A percentile compares a stretch with the other conserved stretches of the same genome.
Evolutionary conservation across 306 rosid genomes (phyloP).

Genomic region (Fragaria iinumae): DNA sequence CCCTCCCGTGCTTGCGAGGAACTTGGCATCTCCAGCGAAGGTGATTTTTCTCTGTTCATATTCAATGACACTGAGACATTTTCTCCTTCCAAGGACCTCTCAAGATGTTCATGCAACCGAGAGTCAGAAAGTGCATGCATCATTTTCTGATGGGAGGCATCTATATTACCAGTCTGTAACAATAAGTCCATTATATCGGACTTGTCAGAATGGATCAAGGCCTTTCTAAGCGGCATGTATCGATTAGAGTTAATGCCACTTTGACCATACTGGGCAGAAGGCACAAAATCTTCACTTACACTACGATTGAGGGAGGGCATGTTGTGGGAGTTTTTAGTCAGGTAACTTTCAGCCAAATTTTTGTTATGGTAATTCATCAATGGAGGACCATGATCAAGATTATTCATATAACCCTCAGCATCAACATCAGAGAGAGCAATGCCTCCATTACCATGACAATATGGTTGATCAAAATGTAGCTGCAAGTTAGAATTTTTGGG

Average conservation of each 20-base stretch:
- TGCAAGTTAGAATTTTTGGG: constrained; percentile 38
- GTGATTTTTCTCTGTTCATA: constrained; percentile 33
- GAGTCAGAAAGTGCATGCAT: constrained; percentile 58
- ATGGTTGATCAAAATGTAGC: constrained; percentile 36
- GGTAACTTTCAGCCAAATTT: constrained; percentile 37
- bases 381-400: constrained; percentile 46
- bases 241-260: constrained; percentile 36
- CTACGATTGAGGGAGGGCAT: constrained; percentile 42
- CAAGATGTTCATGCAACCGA: constrained; percentile 41
- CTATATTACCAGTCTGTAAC: constrained; percentile 36
- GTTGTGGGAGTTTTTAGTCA: constrained; percentile 30
- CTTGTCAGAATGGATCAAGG: constrained; percentile 35
- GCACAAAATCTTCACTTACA: constrained; percentile 42
- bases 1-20: constrained; percentile 40
- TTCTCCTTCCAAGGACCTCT: constrained; percentile 32
- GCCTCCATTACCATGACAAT: constrained; percentile 38
- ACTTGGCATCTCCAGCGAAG: constrained; percentile 36
- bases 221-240: constrained; percentile 37
- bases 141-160: constrained; percentile 38
- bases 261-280: constrained; percentile 39
- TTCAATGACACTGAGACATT: constrained; percentile 18
- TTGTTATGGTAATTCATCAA: constrained; percentile 41
- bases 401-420: constrained; percentile 39
- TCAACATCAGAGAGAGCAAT: constrained; percentile 50
- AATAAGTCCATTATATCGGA: constrained; percentile 24